Evolutionary conservation across 2,329 filamentous ascomycete genomes (phyloP).

Genomic region (Penicillium sp.): DNA sequence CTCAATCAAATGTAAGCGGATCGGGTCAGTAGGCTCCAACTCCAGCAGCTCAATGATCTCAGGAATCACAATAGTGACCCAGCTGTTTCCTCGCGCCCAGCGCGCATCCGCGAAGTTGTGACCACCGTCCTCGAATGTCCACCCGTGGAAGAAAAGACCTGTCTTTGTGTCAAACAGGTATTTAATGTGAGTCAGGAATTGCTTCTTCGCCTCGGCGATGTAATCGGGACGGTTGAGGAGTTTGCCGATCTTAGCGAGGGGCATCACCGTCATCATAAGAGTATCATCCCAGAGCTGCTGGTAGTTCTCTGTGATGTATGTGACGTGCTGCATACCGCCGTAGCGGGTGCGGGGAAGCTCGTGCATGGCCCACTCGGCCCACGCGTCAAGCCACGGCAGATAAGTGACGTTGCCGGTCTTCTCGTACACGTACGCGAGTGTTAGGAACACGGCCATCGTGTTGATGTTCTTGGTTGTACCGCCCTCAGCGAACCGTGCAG

Average conservation of each 20-base stretch:
- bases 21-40: conserved; percentile 58
- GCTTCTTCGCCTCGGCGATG: conserved; percentile 72
- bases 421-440: conserved; percentile 76
- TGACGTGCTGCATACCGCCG: conserved; percentile 74
- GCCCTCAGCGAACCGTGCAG: conserved; percentile 65
- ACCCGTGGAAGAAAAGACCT: conserved; percentile 78
- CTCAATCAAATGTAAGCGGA: conserved; percentile 51
- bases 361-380: conserved; percentile 82
- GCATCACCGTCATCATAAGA: conserved; percentile 83
- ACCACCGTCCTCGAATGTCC: conserved; percentile 70
- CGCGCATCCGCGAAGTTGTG: conserved; percentile 59
- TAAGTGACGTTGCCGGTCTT: conserved; percentile 68
- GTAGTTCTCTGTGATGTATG: conserved; percentile 68
- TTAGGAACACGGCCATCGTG: conserved; percentile 77
- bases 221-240: conserved; percentile 70
- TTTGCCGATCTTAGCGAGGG: conserved; percentile 75
- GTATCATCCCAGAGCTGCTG: conserved; percentile 84
- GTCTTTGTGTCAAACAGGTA: conserved; percentile 73
- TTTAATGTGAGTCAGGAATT: conserved; percentile 75
- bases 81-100: conserved; percentile 60
- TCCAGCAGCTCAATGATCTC: conserved; percentile 75
- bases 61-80: conserved; percentile 81
- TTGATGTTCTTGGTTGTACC: conserved; percentile 84
- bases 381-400: conserved; percentile 74
- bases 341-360: conserved; percentile 70